A percentile compares a stretch with the other conserved stretches of the same genome.
phyloP scores from a whole-genome alignment of 164 flowering plant species.

The grape (Vitis vinifera) region ASM3070453v1 NC_081812.1:14232001-14232500 shows the following conservation, averaged over 20 bases:
- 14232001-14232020: slow-evolving; percentile 14
- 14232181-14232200: slow-evolving; percentile 5
- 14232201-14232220: not conserved
- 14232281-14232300: slow-evolving; percentile 15
- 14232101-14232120: slow-evolving; percentile 35
- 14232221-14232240: not conserved
- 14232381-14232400: too few relatives aligned
- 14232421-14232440: too few relatives aligned
- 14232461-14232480: too few relatives aligned
- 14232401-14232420: too few relatives aligned
- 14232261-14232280: not conserved
- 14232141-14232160: slow-evolving; percentile 26
- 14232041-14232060: slow-evolving; percentile 22
- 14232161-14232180: slow-evolving; percentile 10
- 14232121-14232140: slow-evolving; percentile 1
- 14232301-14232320: slow-evolving; percentile 7
- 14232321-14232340: slow-evolving; percentile 1
- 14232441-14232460: too few relatives aligned
- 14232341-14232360: not conserved
- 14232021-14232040: slow-evolving; percentile 38
- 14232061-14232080: slow-evolving; percentile 18
- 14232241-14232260: too few relatives aligned
- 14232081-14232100: slow-evolving; percentile 32
- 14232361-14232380: too few relatives aligned
- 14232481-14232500: too few relatives aligned